Conservation (phyloP, 208 protist genomes). For the Trypanosoma caninum region DNA sequence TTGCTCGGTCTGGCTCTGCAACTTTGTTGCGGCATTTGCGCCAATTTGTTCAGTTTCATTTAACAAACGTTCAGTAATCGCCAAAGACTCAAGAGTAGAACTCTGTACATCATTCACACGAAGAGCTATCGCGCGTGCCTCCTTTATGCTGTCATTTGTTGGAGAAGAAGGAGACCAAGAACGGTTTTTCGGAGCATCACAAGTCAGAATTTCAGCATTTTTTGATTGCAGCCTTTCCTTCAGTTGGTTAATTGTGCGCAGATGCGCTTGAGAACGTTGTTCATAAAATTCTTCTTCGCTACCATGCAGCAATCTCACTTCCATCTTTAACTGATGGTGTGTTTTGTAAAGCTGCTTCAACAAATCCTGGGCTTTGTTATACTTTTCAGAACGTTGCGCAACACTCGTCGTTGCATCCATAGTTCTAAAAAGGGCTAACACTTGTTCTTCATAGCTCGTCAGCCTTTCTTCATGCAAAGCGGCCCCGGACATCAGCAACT, state of each 20-base stretch:
- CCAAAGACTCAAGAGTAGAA: constrained; percentile 52
- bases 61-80: constrained; percentile 54
- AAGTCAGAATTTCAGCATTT: constrained; percentile 18
- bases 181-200: constrained; percentile 1
- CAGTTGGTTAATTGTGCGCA: constrained; percentile 9
- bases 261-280: constrained; percentile 17
- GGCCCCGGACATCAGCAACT: constrained; percentile 31
- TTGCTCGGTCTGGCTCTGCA: constrained; percentile 71
- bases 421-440: constrained; percentile 25
- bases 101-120: constrained; percentile 58
- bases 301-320: constrained; percentile 52
- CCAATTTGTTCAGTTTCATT: constrained; percentile 69
- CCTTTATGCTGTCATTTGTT: constrained; percentile 26
- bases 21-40: constrained; percentile 49
- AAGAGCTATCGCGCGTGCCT: constrained; percentile 31
- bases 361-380: constrained; percentile 35
- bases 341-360: constrained; percentile 39
- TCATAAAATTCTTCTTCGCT: constrained; percentile 27
- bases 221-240: constrained; percentile 18
- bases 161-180: constrained; percentile 6
- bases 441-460: constrained; percentile 44
- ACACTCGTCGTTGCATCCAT: constrained; percentile 7
- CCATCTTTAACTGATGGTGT: constrained; percentile 56
- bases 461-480: constrained; percentile 67
- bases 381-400: constrained; percentile 13